Evolutionary conservation across 805 yeast species (phyloP), one percentile per base, ranked within the genome.

Genomic region (Metschnikowia santaceciliae): DNA sequence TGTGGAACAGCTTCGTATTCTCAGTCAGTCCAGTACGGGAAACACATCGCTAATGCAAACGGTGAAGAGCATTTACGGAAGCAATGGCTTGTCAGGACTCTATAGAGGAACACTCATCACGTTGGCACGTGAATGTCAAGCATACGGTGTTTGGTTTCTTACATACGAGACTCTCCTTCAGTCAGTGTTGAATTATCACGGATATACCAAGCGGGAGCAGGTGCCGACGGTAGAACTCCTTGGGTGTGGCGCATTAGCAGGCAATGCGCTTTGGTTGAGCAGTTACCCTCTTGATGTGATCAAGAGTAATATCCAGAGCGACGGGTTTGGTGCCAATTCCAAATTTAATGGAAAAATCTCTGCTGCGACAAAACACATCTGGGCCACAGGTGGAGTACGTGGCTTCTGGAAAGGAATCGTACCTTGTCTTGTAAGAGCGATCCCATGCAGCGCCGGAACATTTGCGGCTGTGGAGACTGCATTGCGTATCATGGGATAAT

Each of bases 401-500:
- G 86, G 86, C 0, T 81, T 81, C 63, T 82, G 86, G 86, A 75
- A 77, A 65, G 87, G 87, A 8, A 71, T 82, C 40, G 77, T 73
- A 0, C 87, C 87, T 0, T 79, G 86, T 20, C 68, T 82, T 39
- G 52, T 80, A 3, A 72, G 87, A 59, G 87, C 87, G 0, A 74
- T 80, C 38, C 87, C 87, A 3, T 80, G 85, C 57, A 77, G 83
- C 61, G 88, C 91, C 0, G 88, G 88, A 14, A 86, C 92, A 0
- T 86, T 86, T 72, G 88, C 90, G 2, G 80, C 86, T 13, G 91
- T 86, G 2, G 92, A 86, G 61, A 69, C 81, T 50, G 84, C 89
- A 0, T 65, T 86, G 53, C 67, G 92, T 46, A 37, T 78, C 13
- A 64, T 83, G 70, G 81, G 80, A 4, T 82, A 61, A 36, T 20